These are phyloP conservation scores for Lavandula angustifolia DNA, from an alignment of 257 asterid genomes.

Conservation along the genomic window DNA sequence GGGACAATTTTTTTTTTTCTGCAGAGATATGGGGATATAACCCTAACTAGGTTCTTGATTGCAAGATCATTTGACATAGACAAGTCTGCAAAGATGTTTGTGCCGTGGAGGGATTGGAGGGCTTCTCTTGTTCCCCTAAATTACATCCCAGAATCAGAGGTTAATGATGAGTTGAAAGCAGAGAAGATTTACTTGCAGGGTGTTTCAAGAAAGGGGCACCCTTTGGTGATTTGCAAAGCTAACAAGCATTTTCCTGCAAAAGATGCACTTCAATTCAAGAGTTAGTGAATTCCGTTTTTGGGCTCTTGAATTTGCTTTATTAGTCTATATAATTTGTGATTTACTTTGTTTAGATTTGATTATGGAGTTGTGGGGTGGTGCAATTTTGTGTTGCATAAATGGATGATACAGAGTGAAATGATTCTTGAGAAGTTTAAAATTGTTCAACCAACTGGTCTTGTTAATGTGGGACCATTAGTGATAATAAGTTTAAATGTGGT, in stretches of 20 bases:
- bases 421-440: conserved; percentile 10
- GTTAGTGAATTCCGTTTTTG: conserved; percentile 33
- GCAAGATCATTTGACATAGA: conserved; percentile 79
- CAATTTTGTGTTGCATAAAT: background rate
- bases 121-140: conserved; percentile 60
- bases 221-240: conserved; percentile 51
- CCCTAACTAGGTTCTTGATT: conserved; percentile 79
- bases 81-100: conserved; percentile 84
- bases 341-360: conserved; percentile 4
- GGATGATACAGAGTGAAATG: background rate
- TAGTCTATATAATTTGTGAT: background rate
- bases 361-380: background rate
- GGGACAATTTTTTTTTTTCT: no score
- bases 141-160: conserved; percentile 57
- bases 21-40: conserved; percentile 59
- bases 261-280: conserved; percentile 83
- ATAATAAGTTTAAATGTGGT: conserved; percentile 4
- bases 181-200: conserved; percentile 66
- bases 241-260: conserved; percentile 34
- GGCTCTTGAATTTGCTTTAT: background rate
- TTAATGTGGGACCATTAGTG: conserved; percentile 16
- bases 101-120: conserved; percentile 85
- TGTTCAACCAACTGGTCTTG: background rate
- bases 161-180: conserved; percentile 54
- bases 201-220: conserved; percentile 47